Base-by-base conservation (phyloP, 352 stramenopile species). In the Pythium dissimile region DNA sequence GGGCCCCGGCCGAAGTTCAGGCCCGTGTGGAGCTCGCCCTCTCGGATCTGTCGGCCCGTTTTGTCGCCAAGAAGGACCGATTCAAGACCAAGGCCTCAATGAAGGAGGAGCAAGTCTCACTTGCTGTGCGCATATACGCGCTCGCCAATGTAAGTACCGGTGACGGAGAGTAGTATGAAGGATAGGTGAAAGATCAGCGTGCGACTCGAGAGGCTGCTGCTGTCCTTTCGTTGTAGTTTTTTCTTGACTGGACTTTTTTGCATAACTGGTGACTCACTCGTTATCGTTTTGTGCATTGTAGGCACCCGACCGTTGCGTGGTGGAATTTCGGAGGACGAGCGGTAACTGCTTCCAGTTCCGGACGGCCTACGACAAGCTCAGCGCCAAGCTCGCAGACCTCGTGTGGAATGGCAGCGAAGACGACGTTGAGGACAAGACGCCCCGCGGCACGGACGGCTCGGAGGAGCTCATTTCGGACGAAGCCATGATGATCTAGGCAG, bases 391-490 rank as follows among this genome's bases (percentile, higher is more conserved):
- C 13, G 60, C 75, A 10, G 72, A 86, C 54, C 71, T 86, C 21
- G 65, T 84, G 37, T 92, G 72, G 57, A 67, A 75, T 46, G 56
- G 59, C 11, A 59, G 63, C 30, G 69, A 79, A 23, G 67, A 75
- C 0, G 54, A 69, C 7, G 54, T 62, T 24, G 76, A 74, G 16
- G 42, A 68, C 10, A 56, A 58, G 2, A 37, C 1, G 10, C 45
- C 31, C 9, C 37, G 60, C 5, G 31, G 53, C n/a, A 48, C 53
- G 1, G 50, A 62, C 15, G 71, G 64, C 32, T 69, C 64, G 20
- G 82, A 92, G 44, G 82, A 92, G 53, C 67, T 89, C 45, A 88
- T 89, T 45, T 89, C 79, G 16, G 82, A 92, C 52, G 80, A 89
- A 55, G 77, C 76, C 46, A 85, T 89, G 70, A 92, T 92, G 82